These are phyloP conservation scores for Prinsepia uniflora DNA, from an alignment of 306 rosid genomes.

Conservation along the genomic window DNA sequence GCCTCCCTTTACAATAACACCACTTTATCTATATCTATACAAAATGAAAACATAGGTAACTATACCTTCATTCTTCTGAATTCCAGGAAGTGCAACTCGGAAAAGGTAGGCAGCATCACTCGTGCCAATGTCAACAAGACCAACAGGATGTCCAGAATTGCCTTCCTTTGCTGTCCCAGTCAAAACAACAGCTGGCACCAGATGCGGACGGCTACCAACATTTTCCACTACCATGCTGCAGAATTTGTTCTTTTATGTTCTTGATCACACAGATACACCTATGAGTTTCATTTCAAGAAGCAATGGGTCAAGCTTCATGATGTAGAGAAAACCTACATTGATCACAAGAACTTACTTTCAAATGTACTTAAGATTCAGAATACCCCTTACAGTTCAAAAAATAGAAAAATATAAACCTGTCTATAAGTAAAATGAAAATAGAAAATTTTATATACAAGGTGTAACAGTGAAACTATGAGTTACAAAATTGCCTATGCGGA, in stretches of 20 bases:
- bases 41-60: background rate
- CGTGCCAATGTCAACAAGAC: conserved; percentile 50
- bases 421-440: too few species aligned
- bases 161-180: conserved; percentile 54
- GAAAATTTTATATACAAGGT: too few species aligned
- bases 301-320: too few species aligned
- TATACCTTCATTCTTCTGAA: conserved; percentile 39
- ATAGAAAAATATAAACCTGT: too few species aligned
- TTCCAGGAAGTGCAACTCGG: conserved; percentile 54
- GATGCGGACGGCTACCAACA: conserved; percentile 23
- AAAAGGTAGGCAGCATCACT: conserved; percentile 52
- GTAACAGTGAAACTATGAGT: too few species aligned
- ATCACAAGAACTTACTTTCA: too few species aligned
- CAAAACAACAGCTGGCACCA: conserved; percentile 34
- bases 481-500: too few species aligned
- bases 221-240: conserved; percentile 30
- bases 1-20: background rate
- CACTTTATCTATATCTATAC: background rate
- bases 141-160: conserved; percentile 39
- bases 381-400: too few species aligned
- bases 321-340: too few species aligned
- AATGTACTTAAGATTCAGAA: too few species aligned
- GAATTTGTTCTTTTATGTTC: background rate
- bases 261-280: background rate
- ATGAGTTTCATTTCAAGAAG: too few species aligned